Percentiles rank a stretch among this genome's conserved stretches.
Evolutionary conservation across 1,284 basidiomycete genomes (phyloP).

Genomic region (Cystodermella granulosa): DNA sequence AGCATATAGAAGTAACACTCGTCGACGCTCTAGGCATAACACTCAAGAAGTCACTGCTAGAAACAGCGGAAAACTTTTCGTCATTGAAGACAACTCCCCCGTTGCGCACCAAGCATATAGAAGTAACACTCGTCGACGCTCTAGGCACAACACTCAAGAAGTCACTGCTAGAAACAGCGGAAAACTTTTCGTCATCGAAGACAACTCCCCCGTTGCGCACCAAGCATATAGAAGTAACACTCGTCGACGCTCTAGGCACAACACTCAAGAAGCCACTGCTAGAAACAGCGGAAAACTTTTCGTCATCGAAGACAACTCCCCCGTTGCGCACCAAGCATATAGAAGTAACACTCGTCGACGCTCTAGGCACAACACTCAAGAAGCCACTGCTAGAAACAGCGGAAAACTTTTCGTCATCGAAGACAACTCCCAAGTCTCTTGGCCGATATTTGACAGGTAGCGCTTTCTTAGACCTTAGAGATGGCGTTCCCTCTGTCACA

Average conservation of each 20-base stretch:
- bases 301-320: conserved; percentile 56
- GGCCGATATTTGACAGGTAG: conserved; percentile 64
- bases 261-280: conserved; percentile 30
- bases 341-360: conserved; percentile 59
- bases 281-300: conserved; percentile 32
- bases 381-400: conserved; percentile 26
- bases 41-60: conserved; percentile 29
- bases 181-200: conserved; percentile 50
- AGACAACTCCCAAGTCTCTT: conserved; percentile 58
- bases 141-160: conserved; percentile 45
- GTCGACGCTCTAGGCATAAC: conserved; percentile 54
- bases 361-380: conserved; percentile 45
- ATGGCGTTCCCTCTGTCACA: conserved; percentile 53
- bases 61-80: conserved; percentile 34
- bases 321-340: too few species aligned
- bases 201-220: conserved; percentile 63
- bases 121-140: conserved; percentile 58
- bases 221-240: conserved; percentile 56
- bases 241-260: conserved; percentile 56
- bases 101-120: too few species aligned
- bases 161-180: conserved; percentile 23
- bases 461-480: conserved; percentile 48
- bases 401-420: conserved; percentile 51
- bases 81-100: conserved; percentile 60
- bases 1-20: conserved; percentile 57